phyloP scores from a whole-genome alignment of 495 filamentous ascomycete genomes.

The Penicillium ucsense region DNA sequence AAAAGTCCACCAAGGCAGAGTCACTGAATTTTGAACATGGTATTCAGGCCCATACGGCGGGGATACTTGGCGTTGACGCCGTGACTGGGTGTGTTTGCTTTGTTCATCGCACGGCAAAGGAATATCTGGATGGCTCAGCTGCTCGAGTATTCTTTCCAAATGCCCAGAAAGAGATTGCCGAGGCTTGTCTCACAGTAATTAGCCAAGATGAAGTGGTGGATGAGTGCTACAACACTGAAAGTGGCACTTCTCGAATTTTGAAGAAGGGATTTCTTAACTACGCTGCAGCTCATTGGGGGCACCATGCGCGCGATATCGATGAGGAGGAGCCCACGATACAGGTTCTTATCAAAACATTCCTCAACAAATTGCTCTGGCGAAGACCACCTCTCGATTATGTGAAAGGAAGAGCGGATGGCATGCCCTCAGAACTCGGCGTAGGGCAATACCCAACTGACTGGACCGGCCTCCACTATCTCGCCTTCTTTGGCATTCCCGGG shows the following conservation, averaged over 20 bases:
- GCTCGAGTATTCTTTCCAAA: conserved; percentile 24
- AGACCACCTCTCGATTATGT: conserved; percentile 12
- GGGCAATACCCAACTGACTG: conserved; percentile 21
- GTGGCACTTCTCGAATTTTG: conserved; percentile 3
- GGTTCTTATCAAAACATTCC: conserved; percentile 22
- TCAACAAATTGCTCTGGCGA: conserved; percentile 29
- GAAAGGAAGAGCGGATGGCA: neutral
- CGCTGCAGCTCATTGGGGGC: conserved; percentile 23
- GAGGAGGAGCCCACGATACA: conserved; percentile 25
- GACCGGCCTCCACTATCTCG: conserved; percentile 20
- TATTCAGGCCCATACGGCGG: conserved; percentile 9
- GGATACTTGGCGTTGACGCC: conserved; percentile 20
- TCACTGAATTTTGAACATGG: conserved; percentile 9
- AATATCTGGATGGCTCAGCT: conserved; percentile 20
- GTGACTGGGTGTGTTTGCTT: conserved; percentile 16
- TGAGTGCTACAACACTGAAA: conserved; percentile 20
- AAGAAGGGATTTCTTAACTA: conserved; percentile 20
- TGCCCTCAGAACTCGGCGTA: conserved; percentile 14
- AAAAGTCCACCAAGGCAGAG: neutral
- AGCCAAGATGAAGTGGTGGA: conserved; percentile 24
- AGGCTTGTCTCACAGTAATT: conserved; percentile 19
- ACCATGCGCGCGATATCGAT: conserved; percentile 16
- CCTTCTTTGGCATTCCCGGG: conserved; percentile 17
- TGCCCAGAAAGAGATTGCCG: conserved; percentile 23
- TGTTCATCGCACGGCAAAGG: conserved; percentile 25